Percentiles rank a stretch among this genome's conserved stretches.
These are phyloP conservation scores for Lentinula aciculospora DNA, from an alignment of 768 basidiomycete genomes.

Conservation along the genomic window DNA sequence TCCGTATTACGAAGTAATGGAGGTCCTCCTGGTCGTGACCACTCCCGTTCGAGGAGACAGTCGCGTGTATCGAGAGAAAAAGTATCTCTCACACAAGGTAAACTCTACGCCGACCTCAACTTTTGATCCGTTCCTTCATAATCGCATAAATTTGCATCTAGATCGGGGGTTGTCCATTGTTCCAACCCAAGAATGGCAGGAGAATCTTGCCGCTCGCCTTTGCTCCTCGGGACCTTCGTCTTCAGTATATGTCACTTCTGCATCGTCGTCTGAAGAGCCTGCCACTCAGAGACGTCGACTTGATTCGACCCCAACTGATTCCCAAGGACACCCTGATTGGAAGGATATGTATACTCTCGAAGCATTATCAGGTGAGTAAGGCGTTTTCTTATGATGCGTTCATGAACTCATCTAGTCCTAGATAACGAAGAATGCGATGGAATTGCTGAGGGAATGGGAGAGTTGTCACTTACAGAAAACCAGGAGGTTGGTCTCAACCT, in stretches of 20 bases:
- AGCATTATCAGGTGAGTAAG: conserved; percentile 21
- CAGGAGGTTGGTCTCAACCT: conserved; percentile 45
- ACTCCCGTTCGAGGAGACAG: conserved; percentile 61
- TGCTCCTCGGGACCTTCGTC: conserved; percentile 20
- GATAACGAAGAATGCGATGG: conserved; percentile 36
- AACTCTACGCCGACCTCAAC: conserved; percentile 4
- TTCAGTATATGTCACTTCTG: conserved; percentile 12
- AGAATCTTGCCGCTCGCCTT: conserved; percentile 56
- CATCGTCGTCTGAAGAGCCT: conserved; percentile 24
- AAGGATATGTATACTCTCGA: conserved; percentile 58
- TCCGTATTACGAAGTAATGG: conserved; percentile 62
- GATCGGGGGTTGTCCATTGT: conserved; percentile 56
- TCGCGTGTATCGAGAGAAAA: conserved; percentile 76
- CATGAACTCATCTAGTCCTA: conserved; percentile 21
- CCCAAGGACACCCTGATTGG: conserved; percentile 40
- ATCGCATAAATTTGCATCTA: conserved; percentile 16
- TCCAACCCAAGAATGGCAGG: conserved; percentile 77
- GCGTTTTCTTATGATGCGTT: conserved; percentile 15
- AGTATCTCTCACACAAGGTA: conserved; percentile 66
- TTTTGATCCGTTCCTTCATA: not conserved
- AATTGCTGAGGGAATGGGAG: conserved; percentile 55
- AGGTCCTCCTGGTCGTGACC: conserved; percentile 38
- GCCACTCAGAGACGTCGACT: conserved; percentile 44
- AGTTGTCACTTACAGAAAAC: conserved; percentile 71
- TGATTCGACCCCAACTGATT: conserved; percentile 22